Conservation (phyloP, 139 green algal genomes). For the Dunaliella primolecta region DNA sequence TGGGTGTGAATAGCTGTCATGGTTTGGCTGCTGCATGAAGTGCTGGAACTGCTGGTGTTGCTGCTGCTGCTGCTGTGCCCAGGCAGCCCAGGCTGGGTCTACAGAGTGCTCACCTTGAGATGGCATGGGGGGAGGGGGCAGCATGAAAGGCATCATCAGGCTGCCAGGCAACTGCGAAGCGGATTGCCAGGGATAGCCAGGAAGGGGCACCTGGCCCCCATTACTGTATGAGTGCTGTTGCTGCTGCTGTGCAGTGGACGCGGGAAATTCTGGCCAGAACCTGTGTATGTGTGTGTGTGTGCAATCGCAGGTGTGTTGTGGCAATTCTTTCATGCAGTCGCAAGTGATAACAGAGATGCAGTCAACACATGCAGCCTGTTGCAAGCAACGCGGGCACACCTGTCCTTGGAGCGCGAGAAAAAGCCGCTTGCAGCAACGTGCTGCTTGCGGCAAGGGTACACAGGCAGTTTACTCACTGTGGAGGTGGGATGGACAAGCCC, state of each 20-base stretch:
- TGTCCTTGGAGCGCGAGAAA: no score
- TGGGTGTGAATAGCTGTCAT: no score
- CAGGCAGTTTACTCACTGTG: not conserved
- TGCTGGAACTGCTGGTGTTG: not conserved
- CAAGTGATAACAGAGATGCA: no score
- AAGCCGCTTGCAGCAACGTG: no score
- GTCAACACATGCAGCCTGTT: no score
- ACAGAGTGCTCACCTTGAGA: not conserved
- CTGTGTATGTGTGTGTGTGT: not conserved
- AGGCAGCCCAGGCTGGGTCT: not conserved
- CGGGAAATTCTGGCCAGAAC: not conserved
- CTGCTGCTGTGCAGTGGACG: not conserved
- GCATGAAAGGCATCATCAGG: not conserved
- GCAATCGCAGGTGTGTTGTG: no score
- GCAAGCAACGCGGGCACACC: no score
- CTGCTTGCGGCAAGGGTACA: no score
- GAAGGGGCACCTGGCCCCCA: no score
- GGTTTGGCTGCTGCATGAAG: slow-evolving; percentile 7
- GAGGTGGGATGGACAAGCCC: not conserved
- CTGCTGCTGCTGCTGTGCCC: slow-evolving; percentile 17
- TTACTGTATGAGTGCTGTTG: no score
- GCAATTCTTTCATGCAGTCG: no score
- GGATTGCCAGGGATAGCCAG: not conserved
- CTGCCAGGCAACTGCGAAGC: not conserved
- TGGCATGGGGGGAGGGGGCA: not conserved